These are phyloP conservation scores for Neckera pumila DNA, from an alignment of 225 moss, liverwort and hornwort genomes.

Conservation along the genomic window DNA sequence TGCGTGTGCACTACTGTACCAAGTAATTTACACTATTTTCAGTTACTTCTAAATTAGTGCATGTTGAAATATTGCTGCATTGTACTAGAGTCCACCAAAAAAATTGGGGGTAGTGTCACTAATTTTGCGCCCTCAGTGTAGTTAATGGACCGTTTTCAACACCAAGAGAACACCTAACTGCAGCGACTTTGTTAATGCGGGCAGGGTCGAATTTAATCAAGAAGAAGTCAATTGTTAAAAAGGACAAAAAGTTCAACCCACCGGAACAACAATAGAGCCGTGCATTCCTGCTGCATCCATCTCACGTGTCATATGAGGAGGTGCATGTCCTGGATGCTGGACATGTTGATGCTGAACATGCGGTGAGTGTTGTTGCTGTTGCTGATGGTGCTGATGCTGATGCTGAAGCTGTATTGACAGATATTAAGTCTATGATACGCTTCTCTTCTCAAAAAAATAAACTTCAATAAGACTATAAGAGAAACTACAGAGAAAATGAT, in stretches of 20 bases:
- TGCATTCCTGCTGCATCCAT: conserved; percentile 47
- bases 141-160: background rate
- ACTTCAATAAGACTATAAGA: background rate
- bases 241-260: conserved; percentile 4
- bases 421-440: background rate
- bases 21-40: background rate
- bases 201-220: background rate
- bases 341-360: conserved; percentile 72
- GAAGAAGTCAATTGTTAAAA: background rate
- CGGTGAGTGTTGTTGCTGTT: conserved; percentile 57
- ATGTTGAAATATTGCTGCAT: background rate
- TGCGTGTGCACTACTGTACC: background rate
- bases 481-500: background rate
- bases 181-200: background rate
- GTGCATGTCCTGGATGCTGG: conserved; percentile 66
- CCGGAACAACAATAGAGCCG: conserved; percentile 41
- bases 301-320: conserved; percentile 56
- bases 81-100: background rate
- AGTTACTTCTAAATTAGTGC: background rate
- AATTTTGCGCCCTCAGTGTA: background rate
- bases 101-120: too few species aligned
- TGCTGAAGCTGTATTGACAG: conserved; percentile 36
- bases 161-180: background rate
- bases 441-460: background rate
- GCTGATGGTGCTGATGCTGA: conserved; percentile 67